Evolutionary conservation across 805 yeast genomes (phyloP).

Genomic region (Starmera dryadoides): DNA sequence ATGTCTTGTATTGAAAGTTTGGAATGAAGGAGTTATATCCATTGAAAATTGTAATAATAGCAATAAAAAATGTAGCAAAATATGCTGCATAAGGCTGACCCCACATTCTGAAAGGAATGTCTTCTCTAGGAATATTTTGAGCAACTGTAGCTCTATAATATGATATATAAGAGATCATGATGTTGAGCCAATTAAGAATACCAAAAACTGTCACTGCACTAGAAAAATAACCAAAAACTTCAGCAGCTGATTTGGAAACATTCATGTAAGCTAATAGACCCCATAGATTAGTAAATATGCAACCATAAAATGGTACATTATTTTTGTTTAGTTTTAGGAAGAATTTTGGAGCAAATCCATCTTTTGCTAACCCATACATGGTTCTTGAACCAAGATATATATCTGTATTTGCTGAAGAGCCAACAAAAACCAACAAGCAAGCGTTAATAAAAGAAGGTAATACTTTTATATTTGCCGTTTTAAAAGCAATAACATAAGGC

Average conservation of each 20-base stretch:
- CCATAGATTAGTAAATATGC: slow-evolving; percentile 40
- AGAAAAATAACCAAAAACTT: slow-evolving; percentile 57
- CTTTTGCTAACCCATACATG: slow-evolving; percentile 37
- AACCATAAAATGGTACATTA: slow-evolving; percentile 53
- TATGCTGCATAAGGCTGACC: slow-evolving; percentile 59
- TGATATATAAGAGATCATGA: slow-evolving; percentile 53
- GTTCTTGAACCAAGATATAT: slow-evolving; percentile 21
- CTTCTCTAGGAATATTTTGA: slow-evolving; percentile 51
- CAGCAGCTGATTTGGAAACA: slow-evolving; percentile 44
- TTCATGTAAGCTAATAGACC: slow-evolving; percentile 62
- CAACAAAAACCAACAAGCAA: slow-evolving; percentile 38
- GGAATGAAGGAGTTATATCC: slow-evolving; percentile 39
- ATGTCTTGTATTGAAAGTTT: slow-evolving; percentile 42
- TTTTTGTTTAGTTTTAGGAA: slow-evolving; percentile 39
- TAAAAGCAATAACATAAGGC: slow-evolving; percentile 43
- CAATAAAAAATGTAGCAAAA: slow-evolving; percentile 37
- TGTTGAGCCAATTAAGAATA: slow-evolving; percentile 61
- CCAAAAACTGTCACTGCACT: slow-evolving; percentile 69
- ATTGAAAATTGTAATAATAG: slow-evolving; percentile 30
- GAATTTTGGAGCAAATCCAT: slow-evolving; percentile 44
- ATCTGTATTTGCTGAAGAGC: slow-evolving; percentile 25
- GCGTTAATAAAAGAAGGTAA: slow-evolving; percentile 42
- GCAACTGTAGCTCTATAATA: slow-evolving; percentile 55
- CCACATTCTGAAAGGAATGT: slow-evolving; percentile 52
- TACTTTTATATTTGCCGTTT: slow-evolving; percentile 39